phyloP scores from a whole-genome alignment of 2,329 filamentous ascomycete species.

The Fusarium albosuccineum region DNA sequence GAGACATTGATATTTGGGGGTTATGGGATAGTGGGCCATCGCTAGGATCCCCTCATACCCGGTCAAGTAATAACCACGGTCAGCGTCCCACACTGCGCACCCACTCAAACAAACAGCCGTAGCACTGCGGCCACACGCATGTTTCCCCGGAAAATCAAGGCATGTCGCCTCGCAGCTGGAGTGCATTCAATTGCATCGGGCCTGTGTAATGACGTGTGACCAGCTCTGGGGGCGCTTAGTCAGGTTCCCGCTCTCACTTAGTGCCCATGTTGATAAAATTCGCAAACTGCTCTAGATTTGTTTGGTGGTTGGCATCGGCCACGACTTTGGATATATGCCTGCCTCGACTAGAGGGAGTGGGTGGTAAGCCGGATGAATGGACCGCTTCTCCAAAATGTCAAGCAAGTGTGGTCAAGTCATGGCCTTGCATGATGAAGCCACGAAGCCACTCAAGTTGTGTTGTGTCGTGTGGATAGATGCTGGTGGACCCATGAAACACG shows the following conservation, averaged over 20 bases:
- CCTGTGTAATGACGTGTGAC: conserved; percentile 42
- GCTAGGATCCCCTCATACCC: conserved; percentile 36
- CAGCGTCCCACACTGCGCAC: conserved; percentile 41
- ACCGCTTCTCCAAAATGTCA: conserved; percentile 7
- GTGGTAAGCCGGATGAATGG: conserved; percentile 7
- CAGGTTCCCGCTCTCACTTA: conserved; percentile 18
- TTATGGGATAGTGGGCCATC: conserved; percentile 36
- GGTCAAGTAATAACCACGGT: conserved; percentile 33
- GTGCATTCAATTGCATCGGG: conserved; percentile 38
- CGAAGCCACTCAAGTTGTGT: conserved; percentile 17
- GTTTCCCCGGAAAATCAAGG: conserved; percentile 46
- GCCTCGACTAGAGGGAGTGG: not conserved
- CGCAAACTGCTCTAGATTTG: conserved; percentile 2
- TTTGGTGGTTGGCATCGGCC: not conserved
- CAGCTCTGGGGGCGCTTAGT: conserved; percentile 27
- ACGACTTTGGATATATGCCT: not conserved
- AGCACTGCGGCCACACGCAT: conserved; percentile 38
- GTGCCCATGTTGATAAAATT: not conserved
- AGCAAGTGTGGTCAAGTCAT: conserved; percentile 6
- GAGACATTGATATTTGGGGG: conserved; percentile 20
- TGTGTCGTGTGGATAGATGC: conserved; percentile 24
- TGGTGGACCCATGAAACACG: conserved; percentile 33
- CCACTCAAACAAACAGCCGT: conserved; percentile 29
- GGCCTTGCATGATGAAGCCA: conserved; percentile 9
- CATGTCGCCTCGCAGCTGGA: conserved; percentile 44